Evolutionary conservation across 1,284 basidiomycete species (phyloP), one percentile per base, ranked within the genome.

Genomic region (Leccinum huronense): DNA sequence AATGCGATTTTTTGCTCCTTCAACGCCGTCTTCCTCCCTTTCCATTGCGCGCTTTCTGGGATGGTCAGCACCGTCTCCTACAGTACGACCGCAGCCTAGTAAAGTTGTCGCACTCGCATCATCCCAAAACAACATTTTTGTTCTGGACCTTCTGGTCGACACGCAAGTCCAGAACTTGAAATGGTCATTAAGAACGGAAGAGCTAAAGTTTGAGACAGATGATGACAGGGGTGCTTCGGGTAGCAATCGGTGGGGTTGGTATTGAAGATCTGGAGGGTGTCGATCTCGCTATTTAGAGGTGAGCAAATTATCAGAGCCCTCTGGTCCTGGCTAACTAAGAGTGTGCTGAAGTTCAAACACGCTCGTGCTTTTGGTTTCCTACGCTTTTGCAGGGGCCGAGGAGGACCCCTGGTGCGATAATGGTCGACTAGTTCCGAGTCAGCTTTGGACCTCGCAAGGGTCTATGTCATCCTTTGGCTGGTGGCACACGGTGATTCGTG

Each of bases 241-340:
- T 78, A 33, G 76, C 77, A 13, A 80, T 85, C 65, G 75, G 78
- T 30, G 65, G 71, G 13, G 71, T 57, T 73, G 80, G 72, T n/a
- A 75, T 82, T 61, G 80, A 85, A 61, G 89, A 91, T 69, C 75
- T 91, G 10, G 90, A 92, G 69, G 74, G 91, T 48, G 75, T 90
- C 55, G 90, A 91, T 75, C 67, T 91, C 42, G 83, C 83, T n/a
- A 72, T 88, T 19, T 84, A 88, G 62, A 81, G 81, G 89, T 89
- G 68, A 65, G 81, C 67, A 14, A 45, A 16, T 19, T 34, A 53
- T 60, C 23, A 27, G 61, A 33, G 36, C 30, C 36, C 58, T 40
- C 34, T 60, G 58, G 31, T 65, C 59, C 27, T 64, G 51, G 45
- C 40, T 67, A 38, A 59, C 61, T 13, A 31, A 13, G 55, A 14